Evolutionary conservation across 2,329 filamentous ascomycete genomes (phyloP).

Genomic region (Coniochaeta ligniaria): DNA sequence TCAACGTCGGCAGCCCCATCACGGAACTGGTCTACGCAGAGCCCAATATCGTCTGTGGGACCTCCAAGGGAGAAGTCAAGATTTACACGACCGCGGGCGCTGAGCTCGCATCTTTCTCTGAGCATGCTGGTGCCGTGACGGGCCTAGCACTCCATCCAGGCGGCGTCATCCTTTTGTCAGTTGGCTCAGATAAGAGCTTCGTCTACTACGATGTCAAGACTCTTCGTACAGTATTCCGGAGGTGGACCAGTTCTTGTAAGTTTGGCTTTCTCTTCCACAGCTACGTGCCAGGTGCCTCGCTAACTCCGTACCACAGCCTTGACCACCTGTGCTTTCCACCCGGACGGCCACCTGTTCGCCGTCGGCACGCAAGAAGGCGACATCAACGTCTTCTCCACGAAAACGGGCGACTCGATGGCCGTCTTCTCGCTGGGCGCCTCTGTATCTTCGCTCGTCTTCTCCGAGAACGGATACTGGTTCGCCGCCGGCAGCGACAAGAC

Average conservation of each 20-base stretch:
- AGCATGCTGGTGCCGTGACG: constrained; percentile 76
- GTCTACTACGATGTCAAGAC: constrained; percentile 75
- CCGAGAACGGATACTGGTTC: constrained; percentile 95
- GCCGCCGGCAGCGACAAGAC: constrained; percentile 74
- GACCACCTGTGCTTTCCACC: constrained; percentile 79
- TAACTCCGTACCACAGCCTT: constrained; percentile 46
- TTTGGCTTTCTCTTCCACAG: constrained; percentile 18
- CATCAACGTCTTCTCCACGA: constrained; percentile 85
- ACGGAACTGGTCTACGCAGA: constrained; percentile 58
- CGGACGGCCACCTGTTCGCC: constrained; percentile 90
- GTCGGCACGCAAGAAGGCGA: constrained; percentile 73
- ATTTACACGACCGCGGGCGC: constrained; percentile 62
- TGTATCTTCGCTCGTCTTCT: constrained; percentile 74
- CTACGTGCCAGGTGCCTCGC: constrained; percentile 2
- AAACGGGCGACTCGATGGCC: constrained; percentile 68
- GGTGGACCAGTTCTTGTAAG: constrained; percentile 75
- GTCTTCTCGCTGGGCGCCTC: constrained; percentile 64
- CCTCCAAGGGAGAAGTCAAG: constrained; percentile 70
- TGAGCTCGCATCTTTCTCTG: constrained; percentile 63
- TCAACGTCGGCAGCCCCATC: constrained; percentile 61
- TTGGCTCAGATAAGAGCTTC: constrained; percentile 87
- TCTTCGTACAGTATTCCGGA: constrained; percentile 64
- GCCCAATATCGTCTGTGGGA: constrained; percentile 63
- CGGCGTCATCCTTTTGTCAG: constrained; percentile 75
- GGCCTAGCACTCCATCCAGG: constrained; percentile 76